Conservation (phyloP, 805 yeast genomes). For the Candida nanaspora region DNA sequence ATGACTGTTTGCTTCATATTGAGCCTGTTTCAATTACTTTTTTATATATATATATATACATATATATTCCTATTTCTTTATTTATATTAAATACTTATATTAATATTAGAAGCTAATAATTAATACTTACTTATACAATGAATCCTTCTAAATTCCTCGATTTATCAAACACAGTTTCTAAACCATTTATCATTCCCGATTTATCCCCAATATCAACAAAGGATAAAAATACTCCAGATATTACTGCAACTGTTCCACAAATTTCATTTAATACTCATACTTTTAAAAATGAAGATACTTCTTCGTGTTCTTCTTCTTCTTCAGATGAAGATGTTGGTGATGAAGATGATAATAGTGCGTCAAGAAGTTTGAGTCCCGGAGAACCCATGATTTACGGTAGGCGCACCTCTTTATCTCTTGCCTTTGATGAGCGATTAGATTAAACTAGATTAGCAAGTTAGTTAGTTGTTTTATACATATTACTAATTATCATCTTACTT, state of each 20-base stretch:
- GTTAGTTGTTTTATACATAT: not conserved
- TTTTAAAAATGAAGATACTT: too few species aligned
- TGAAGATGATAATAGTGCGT: not conserved
- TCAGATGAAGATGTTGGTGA: not conserved
- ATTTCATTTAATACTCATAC: too few species aligned
- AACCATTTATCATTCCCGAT: slow-evolving; percentile 60
- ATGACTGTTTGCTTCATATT: too few species aligned
- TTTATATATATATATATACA: not conserved
- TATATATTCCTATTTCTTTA: not conserved
- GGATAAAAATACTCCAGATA: not conserved
- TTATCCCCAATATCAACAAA: slow-evolving; percentile 41
- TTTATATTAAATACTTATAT: too few species aligned
- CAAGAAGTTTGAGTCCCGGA: not conserved
- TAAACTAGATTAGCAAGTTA: not conserved
- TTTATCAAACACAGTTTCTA: slow-evolving; percentile 46
- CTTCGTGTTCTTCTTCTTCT: too few species aligned
- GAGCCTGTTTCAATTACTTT: too few species aligned
- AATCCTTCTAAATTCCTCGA: slow-evolving; percentile 33
- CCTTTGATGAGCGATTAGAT: not conserved
- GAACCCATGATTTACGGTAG: not conserved
- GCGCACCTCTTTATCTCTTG: not conserved
- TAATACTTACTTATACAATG: not conserved
- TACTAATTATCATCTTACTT: too few species aligned
- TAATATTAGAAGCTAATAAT: not conserved
- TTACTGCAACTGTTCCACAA: too few species aligned